These are phyloP conservation scores for Vigna mungo DNA, from an alignment of 306 rosid species.

Conservation along the genomic window DNA sequence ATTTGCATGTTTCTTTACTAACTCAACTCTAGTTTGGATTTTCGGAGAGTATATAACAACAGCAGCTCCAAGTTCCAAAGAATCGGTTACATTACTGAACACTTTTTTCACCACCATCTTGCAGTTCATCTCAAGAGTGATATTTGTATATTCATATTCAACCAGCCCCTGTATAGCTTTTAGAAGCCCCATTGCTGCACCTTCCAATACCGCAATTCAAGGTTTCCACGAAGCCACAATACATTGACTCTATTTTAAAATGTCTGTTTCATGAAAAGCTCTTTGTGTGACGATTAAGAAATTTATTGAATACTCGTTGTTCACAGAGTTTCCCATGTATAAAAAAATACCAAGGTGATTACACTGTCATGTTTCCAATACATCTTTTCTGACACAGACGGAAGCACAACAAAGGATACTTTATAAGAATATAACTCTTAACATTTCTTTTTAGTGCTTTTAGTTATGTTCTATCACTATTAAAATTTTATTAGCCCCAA, in stretches of 20 bases:
- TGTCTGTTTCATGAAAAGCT: neutral
- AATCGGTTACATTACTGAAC: no score
- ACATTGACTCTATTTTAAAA: neutral
- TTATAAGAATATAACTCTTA: neutral
- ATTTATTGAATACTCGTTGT: neutral
- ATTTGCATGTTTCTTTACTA: no score
- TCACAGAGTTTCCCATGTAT: neutral
- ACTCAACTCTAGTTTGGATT: no score
- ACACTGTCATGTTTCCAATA: neutral
- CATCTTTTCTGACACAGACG: neutral
- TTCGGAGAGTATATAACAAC: no score
- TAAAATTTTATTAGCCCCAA: neutral
- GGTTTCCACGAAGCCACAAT: constrained; percentile 3
- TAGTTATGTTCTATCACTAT: neutral
- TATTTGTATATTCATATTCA: no score
- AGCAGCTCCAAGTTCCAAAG: no score
- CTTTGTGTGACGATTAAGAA: neutral
- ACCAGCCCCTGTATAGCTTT: no score
- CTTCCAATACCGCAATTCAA: no score
- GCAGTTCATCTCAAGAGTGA: no score
- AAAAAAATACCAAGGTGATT: neutral
- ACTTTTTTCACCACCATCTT: no score
- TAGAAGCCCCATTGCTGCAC: no score
- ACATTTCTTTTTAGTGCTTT: neutral
- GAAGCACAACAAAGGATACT: neutral